Conservation (phyloP, 208 protist species). For the Leishmania turanica region DNA sequence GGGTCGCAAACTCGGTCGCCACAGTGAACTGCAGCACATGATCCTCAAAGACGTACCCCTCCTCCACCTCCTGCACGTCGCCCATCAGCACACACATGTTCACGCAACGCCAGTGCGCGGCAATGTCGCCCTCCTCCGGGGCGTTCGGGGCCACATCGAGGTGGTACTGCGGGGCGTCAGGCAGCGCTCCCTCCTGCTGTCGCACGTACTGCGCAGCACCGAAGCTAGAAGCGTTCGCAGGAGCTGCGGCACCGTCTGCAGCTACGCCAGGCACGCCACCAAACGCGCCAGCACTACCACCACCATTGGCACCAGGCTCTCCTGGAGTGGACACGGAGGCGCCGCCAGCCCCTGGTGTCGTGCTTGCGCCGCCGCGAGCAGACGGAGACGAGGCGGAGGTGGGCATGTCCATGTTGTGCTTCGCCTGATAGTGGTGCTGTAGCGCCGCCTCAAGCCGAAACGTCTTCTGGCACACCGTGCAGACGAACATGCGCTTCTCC, state of each 20-base stretch:
- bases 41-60: slow-evolving; percentile 88
- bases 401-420: slow-evolving; percentile 90
- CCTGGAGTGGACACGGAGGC: neutral
- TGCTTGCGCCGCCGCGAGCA: neutral
- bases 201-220: slow-evolving; percentile 53
- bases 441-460: slow-evolving; percentile 89
- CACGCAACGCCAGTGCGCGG: slow-evolving; percentile 85
- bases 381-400: neutral
- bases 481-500: slow-evolving; percentile 70
- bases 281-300: neutral
- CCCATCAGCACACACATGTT: slow-evolving; percentile 85
- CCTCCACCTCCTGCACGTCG: slow-evolving; percentile 72
- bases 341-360: neutral
- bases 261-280: slow-evolving; percentile 3
- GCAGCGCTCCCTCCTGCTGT: slow-evolving; percentile 59
- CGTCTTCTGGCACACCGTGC: slow-evolving; percentile 88
- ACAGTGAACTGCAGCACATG: slow-evolving; percentile 87
- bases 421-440: slow-evolving; percentile 89
- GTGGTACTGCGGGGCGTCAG: slow-evolving; percentile 79
- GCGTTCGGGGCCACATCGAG: slow-evolving; percentile 86
- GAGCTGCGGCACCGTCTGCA: neutral
- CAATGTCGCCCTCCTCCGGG: slow-evolving; percentile 84
- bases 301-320: neutral
- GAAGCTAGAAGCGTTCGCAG: neutral
- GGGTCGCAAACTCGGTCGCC: slow-evolving; percentile 77